Conservation (phyloP, 2,329 filamentous ascomycete genomes). For the Ascocoryne sarcoides region DNA sequence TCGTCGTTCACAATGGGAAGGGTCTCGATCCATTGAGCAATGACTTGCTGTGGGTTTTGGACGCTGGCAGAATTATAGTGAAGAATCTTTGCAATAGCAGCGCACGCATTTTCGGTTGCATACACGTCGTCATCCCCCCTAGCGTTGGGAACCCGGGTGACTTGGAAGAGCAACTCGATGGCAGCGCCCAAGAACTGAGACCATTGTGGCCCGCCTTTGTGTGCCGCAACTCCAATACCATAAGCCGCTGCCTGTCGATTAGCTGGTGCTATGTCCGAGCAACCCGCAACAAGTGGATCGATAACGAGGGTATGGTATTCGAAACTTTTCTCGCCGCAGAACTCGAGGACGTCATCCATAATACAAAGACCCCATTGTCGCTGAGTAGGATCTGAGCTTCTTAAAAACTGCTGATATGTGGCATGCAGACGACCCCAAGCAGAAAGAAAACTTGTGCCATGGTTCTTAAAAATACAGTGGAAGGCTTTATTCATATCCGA, state of each 20-base stretch:
- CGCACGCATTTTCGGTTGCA: constrained; percentile 94
- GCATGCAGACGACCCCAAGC: constrained; percentile 79
- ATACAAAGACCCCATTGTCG: constrained; percentile 99
- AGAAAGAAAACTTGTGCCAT: constrained; percentile 73
- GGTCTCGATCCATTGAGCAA: constrained; percentile 81
- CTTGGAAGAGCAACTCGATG: constrained; percentile 75
- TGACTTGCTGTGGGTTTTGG: constrained; percentile 64
- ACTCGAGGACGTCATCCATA: constrained; percentile 95
- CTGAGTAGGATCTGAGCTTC: constrained; percentile 75
- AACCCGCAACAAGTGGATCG: constrained; percentile 76
- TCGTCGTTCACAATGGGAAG: constrained; percentile 91
- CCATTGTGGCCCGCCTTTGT: constrained; percentile 83
- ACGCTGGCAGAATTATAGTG: constrained; percentile 80
- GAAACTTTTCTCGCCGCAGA: constrained; percentile 83
- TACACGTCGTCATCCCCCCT: constrained; percentile 90
- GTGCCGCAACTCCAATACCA: constrained; percentile 89
- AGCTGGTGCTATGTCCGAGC: constrained; percentile 76
- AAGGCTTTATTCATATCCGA: constrained; percentile 99
- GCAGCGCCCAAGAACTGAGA: constrained; percentile 76
- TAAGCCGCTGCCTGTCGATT: constrained; percentile 96
- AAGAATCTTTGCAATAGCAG: constrained; percentile 92
- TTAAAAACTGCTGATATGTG: constrained; percentile 80
- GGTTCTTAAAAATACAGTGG: constrained; percentile 98
- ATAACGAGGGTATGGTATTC: constrained; percentile 81
- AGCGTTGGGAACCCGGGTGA: constrained; percentile 70